phyloP scores from a whole-genome alignment of 2,329 filamentous ascomycete species.

The Diaporthe destruens region DNA sequence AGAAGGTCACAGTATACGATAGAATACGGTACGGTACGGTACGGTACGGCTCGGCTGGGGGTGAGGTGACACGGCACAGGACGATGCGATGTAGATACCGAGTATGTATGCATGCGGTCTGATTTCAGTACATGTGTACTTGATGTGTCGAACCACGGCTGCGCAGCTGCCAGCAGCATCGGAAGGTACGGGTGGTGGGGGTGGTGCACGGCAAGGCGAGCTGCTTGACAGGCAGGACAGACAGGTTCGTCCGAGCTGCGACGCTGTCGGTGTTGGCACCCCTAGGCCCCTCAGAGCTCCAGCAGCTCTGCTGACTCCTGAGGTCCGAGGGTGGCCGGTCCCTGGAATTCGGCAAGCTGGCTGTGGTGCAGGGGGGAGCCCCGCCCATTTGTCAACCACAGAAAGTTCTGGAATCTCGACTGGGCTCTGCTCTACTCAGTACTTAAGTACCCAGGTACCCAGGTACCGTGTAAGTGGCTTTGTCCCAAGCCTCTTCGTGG shows the following conservation, averaged over 20 bases:
- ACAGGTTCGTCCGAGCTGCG: neutral
- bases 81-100: neutral
- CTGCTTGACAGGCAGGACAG: no score
- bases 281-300: no score
- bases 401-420: slow-evolving; percentile 40
- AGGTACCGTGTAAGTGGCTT: neutral
- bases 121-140: no score
- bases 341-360: no score
- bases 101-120: neutral
- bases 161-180: neutral
- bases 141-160: neutral
- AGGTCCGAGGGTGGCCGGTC: no score
- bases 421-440: no score
- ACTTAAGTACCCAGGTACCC: no score
- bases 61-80: neutral
- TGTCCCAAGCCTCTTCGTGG: no score
- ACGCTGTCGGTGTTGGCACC: neutral
- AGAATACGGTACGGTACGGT: neutral
- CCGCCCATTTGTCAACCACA: slow-evolving; percentile 37
- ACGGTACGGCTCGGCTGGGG: neutral
- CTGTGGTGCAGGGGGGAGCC: no score
- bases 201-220: neutral
- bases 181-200: slow-evolving; percentile 23
- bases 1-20: slow-evolving; percentile 10
- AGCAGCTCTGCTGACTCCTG: no score